Evolutionary conservation across 306 rosid species (phyloP).

Genomic region (Psophocarpus tetragonolobus): DNA sequence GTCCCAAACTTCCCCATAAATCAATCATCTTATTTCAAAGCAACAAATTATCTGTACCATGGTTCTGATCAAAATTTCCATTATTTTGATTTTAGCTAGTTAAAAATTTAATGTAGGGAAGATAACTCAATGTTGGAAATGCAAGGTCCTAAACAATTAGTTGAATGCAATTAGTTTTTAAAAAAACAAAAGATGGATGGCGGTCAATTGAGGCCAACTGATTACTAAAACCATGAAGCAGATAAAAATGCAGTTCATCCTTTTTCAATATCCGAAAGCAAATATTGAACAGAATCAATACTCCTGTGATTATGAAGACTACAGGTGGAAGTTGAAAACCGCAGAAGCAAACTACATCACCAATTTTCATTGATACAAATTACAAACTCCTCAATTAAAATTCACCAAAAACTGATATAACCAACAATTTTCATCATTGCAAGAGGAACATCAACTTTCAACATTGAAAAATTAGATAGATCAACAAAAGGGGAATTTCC

Average conservation of each 20-base stretch:
- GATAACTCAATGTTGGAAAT: background rate
- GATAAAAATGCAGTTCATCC: background rate
- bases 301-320: background rate
- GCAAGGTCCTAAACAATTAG: background rate
- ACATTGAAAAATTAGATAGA: background rate
- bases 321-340: constrained; percentile 18
- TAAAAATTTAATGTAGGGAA: background rate
- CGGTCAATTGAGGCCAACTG: background rate
- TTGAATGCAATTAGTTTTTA: background rate
- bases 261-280: background rate
- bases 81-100: background rate
- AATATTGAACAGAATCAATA: background rate
- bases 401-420: background rate
- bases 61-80: constrained; percentile 5
- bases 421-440: constrained; percentile 5
- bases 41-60: background rate
- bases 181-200: too few species aligned
- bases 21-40: constrained; percentile 9
- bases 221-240: background rate
- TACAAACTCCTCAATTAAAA: background rate
- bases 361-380: constrained; percentile 7
- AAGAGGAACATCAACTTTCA: constrained; percentile 1
- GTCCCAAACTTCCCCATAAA: background rate
- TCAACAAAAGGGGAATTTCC: background rate
- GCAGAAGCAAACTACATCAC: constrained; percentile 1